Evolutionary conservation across 495 filamentous ascomycete species (phyloP), one percentile per base, ranked within the genome.

Genomic region (Neurospora sp.): DNA sequence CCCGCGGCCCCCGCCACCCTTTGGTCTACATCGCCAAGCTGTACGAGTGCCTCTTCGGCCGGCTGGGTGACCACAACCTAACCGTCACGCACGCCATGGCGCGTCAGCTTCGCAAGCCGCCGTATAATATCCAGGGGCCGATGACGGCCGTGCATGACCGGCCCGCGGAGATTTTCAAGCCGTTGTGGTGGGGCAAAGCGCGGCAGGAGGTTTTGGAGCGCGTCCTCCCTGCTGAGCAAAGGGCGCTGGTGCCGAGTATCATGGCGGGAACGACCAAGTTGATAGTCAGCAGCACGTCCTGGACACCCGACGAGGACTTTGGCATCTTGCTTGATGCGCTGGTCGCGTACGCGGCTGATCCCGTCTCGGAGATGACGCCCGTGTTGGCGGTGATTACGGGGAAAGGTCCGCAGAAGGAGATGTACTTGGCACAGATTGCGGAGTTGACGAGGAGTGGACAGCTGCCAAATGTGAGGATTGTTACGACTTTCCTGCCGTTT

Each of bases 251-350:
- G n/a, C 78, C 84, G 1, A 77, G 83, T 48, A 83, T 98, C 14
- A 71, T 89, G 27, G 76, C 80, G 10, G 89, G 90, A 1, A 81
- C 81, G 5, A 88, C 86, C 46, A 88, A 83, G 62, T 85, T 98
- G 7, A 79, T 99, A 0, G 92, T 98, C 46, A 97, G 93, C 83
- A 92, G 93, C 42, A 99, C 96, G 0, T 96, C 93, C 35, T 99
- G 96, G 96, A 99, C 96, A 2, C 88, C 93, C 0, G 96, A 99
- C 80, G 96, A 99, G 82, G 96, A 99, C 82, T 98, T 99, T 78
- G 90, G 88, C 3, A 80, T 98, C 54, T 86, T 99, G 6, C 92
- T 99, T n/a, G 88, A 93, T 39, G 94, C 94, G 1, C 85, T 99
- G 10, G 86, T 90, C 27, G 81, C 81, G 20, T 97, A 97, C 78